phyloP scores from a whole-genome alignment of 768 basidiomycete species.

The Auricularia auricula-judae region DNA sequence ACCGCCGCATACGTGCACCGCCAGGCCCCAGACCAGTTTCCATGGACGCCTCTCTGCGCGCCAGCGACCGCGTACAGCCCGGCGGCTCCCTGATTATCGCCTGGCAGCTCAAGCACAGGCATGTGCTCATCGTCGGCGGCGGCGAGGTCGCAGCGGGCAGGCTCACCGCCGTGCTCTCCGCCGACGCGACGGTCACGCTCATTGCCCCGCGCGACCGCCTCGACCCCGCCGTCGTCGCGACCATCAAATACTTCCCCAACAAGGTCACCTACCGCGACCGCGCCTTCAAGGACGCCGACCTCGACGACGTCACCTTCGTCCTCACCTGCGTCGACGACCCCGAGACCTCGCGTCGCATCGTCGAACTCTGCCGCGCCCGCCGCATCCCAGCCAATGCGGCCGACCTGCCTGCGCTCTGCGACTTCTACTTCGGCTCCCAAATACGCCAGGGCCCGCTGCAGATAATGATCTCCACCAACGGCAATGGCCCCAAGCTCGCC shows the following conservation, averaged over 20 bases:
- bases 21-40: not conserved
- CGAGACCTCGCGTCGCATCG: conserved; percentile 60
- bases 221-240: conserved; percentile 41
- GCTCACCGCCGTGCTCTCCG: conserved; percentile 71
- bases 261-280: conserved; percentile 66
- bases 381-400: conserved; percentile 90
- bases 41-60: not conserved
- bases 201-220: conserved; percentile 63
- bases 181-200: conserved; percentile 70
- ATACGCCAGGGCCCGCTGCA: conserved; percentile 85
- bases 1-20: not conserved
- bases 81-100: conserved; percentile 82
- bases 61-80: not conserved
- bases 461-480: conserved; percentile 93
- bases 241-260: conserved; percentile 37
- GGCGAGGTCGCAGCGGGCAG: conserved; percentile 87
- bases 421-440: conserved; percentile 97
- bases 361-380: conserved; percentile 48
- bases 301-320: conserved; percentile 60
- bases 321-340: conserved; percentile 88
- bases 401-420: conserved; percentile 90
- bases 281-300: conserved; percentile 54
- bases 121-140: conserved; percentile 86
- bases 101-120: conserved; percentile 80
- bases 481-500: conserved; percentile 84